Conservation (phyloP, 345 rosid genomes). For the Camelina sativa region DNA sequence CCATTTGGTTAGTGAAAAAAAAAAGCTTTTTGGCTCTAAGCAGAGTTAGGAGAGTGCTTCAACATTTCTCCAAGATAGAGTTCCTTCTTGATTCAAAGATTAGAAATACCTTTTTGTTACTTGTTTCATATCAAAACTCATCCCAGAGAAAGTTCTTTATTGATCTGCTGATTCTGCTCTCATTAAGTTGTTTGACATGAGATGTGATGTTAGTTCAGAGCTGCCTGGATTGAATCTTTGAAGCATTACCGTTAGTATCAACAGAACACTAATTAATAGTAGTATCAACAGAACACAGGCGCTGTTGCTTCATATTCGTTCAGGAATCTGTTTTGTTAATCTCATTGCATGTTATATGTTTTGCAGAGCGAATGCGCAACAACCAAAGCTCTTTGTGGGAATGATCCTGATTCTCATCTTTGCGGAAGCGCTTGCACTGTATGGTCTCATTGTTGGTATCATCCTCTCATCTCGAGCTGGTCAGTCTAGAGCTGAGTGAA, state of each 20-base stretch:
- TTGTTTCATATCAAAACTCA: conserved; percentile 9
- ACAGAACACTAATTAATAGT: background rate
- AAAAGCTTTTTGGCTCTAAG: background rate
- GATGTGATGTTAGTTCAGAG: background rate
- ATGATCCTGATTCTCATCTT: conserved; percentile 94
- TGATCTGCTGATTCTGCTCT: background rate
- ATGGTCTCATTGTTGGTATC: conserved; percentile 88
- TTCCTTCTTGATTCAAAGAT: background rate
- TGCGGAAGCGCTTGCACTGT: conserved; percentile 92
- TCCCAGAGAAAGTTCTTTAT: background rate
- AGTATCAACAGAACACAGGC: background rate
- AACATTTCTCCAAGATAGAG: background rate
- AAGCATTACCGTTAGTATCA: background rate
- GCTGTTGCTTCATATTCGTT: background rate
- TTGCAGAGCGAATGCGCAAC: conserved; percentile 89
- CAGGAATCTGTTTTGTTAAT: background rate
- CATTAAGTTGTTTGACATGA: background rate
- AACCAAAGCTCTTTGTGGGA: conserved; percentile 88
- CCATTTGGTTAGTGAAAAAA: background rate
- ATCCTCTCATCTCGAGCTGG: conserved; percentile 92
- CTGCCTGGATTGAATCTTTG: background rate
- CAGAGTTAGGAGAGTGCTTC: background rate
- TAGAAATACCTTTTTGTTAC: background rate
- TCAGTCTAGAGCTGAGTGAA: conserved; percentile 80
- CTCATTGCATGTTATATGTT: background rate